Conservation (phyloP, 257 asterid genomes). For the Fraxinus excelsior region DNA sequence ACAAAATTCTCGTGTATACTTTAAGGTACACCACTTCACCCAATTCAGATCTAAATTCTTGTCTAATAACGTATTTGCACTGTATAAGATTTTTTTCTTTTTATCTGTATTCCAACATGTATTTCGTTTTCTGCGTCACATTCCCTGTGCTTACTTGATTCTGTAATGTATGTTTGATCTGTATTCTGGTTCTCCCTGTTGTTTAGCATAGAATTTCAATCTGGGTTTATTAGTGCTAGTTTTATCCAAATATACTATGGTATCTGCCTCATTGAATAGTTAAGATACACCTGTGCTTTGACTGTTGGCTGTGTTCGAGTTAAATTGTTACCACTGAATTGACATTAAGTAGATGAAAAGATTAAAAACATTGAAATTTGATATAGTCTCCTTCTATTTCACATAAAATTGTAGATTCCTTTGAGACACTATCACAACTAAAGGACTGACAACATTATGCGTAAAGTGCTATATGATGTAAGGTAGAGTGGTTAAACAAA, state of each 20-base stretch:
- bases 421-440: background rate
- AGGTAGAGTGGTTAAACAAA: background rate
- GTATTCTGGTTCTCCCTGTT: background rate
- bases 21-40: slow-evolving; percentile 53
- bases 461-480: background rate
- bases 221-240: background rate
- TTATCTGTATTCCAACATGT: background rate
- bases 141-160: background rate
- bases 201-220: background rate
- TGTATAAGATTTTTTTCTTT: background rate
- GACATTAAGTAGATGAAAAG: background rate
- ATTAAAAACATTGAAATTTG: background rate
- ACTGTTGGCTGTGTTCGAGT: background rate
- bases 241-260: background rate
- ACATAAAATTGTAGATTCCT: background rate
- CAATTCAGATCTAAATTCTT: slow-evolving; percentile 10
- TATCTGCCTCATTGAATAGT: background rate
- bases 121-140: background rate
- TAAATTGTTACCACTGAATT: background rate
- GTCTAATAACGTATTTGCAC: background rate
- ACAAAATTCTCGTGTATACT: slow-evolving; percentile 40
- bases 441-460: background rate
- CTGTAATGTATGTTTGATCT: background rate
- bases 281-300: background rate
- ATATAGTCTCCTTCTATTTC: background rate